Evolutionary conservation across 2,329 filamentous ascomycete genomes (phyloP), one percentile per base, ranked within the genome.

Genomic region (Sclerotinia sclerotiorum): DNA sequence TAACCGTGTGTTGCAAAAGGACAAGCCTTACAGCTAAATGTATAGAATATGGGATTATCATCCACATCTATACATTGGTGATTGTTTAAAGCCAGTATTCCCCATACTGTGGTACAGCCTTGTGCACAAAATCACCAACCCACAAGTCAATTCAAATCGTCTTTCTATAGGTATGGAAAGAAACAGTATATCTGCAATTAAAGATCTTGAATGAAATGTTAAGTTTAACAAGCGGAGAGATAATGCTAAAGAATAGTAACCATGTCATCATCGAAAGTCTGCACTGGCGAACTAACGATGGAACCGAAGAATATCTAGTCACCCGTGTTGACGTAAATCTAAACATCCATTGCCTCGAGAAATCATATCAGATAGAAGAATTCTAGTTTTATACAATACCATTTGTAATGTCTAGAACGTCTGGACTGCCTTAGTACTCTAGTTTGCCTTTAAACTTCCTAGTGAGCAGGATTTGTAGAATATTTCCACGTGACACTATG

Each of bases 61-160:
- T 49, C 58, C 27, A 62, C 7, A 35, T 49, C 5, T 2, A 35
- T n/a, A 49, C 3, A 17, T 24, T 49, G 57, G 27, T 35, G n/a
- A 61, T 27, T 24, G 29, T 13, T 61, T 5, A 61, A 61, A 44
- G 57, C 42, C 42, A 27, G 57, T 61, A 48, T 48, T 48, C 21
- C 27, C 24, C 19, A 8, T 48, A 32, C 48, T 46, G 42, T 32
- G 57, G 29, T n/a, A 35, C 27, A 61, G 27, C 57, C 27, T 61
- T 24, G 27, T 48, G 44, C 29, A 49, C n/a, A 49, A 8, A 13
- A 24, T n/a, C 21, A 5, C 21, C 7, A 48, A 32, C 42, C 19
- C 32, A 57, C 29, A 21, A 7, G 4, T 29, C 57, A 27, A 35
- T 35, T 19, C 3, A 15, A 19, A 35, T 35, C 19, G 29, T 15